Base-by-base conservation (phyloP, 2,329 filamentous ascomycete species). In the Scedosporium dehoogii region DNA sequence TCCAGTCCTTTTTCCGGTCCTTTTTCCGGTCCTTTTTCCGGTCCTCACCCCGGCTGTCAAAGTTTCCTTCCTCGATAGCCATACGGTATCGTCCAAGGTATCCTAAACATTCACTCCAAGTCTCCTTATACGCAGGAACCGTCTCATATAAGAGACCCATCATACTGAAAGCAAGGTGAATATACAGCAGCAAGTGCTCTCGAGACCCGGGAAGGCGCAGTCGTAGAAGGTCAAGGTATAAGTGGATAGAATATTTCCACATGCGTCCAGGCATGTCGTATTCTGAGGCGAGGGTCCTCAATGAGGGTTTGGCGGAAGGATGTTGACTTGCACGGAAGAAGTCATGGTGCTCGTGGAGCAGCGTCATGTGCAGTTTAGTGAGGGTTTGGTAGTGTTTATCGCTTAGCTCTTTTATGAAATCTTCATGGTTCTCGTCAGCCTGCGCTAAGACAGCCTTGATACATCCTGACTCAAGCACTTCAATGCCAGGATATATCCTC, bases 171-270 rank as follows among this genome's bases (percentile, higher is more conserved):
- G 92, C 88, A n/a, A 93, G 74, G 65, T 96, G 96, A 0, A 97
- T 91, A 62, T 96, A 97, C 0, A 86, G 86, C 0, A 96, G 77
- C 92, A 97, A 97, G 62, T 96, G 89, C 59, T 97, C 92, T 0
- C 92, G 75, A 1, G 89, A 92, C 0, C 80, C 81, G 0, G 92
- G 93, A 0, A 96, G 76, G 2, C 87, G 83, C 66, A 90, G 85
- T 0, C 90, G 79, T 0, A 96, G 73, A 0, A 96, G 72, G 66
- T 96, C 91, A 0, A 96, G 78, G 63, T 94, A 94, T 0, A 85
- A 87, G 70, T 96, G 91, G 3, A 97, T 97, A 0, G 90, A 93
- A 68, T 96, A 90, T 0, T 91, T 82, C 94, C 93, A 97, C 90
- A 97, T 94, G 0, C 93, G 79, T 0, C 90, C 91, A 0, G 93